Evolutionary conservation across 306 rosid genomes (phyloP).

Genomic region (Sophora flavescens): DNA sequence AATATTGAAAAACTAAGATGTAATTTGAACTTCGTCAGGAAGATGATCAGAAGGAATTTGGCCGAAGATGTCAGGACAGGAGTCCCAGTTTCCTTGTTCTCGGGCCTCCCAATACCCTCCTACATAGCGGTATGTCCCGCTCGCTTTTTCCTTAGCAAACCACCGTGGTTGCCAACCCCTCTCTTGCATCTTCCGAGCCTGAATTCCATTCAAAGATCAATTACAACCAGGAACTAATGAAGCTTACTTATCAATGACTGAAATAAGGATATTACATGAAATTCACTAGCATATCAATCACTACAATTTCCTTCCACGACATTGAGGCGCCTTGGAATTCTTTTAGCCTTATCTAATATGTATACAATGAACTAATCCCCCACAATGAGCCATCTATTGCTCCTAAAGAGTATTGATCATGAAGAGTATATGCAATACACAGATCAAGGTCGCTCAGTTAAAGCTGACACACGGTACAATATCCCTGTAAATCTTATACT

Average conservation of each 20-base stretch:
- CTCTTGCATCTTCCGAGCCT: constrained; percentile 99
- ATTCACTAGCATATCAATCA: constrained; percentile 7
- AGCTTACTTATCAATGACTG: background rate
- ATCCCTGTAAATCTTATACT: background rate
- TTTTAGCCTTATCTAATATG: background rate
- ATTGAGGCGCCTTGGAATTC: background rate
- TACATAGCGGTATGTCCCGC: constrained; percentile 74
- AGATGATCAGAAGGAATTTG: constrained; percentile 76
- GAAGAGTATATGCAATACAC: background rate
- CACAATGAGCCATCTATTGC: background rate
- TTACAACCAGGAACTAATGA: constrained; percentile 17
- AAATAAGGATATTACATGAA: constrained; percentile 3
- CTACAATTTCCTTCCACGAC: constrained; percentile 32
- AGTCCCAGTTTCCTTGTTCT: constrained; percentile 74
- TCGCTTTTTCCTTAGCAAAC: constrained; percentile 81
- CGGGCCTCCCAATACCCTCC: constrained; percentile 99
- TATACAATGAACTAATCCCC: background rate
- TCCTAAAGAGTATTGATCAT: background rate
- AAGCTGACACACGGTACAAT: background rate
- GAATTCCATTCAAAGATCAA: constrained; percentile 43
- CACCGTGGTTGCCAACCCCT: constrained; percentile 97
- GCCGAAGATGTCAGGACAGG: constrained; percentile 95
- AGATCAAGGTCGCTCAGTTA: constrained; percentile 6
- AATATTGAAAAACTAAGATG: constrained; percentile 40
- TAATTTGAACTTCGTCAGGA: constrained; percentile 57